Evolutionary conservation across 1,139 yeast species (phyloP).

Genomic region (Pichia sp.): DNA sequence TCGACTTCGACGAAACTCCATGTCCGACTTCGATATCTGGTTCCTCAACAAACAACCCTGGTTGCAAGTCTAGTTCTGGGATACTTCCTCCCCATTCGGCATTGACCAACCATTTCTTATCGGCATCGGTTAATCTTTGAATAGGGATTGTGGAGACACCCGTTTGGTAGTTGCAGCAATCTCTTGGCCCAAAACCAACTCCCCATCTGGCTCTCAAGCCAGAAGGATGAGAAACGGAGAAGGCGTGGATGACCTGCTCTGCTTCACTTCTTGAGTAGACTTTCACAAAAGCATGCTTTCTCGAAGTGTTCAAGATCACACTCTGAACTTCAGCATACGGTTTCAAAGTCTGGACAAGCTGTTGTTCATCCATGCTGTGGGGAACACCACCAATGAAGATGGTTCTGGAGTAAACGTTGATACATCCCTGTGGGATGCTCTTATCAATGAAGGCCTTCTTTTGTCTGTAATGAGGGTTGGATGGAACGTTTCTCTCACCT

Average conservation of each 20-base stretch:
- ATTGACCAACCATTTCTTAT: constrained; percentile 76
- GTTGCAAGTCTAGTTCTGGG: constrained; percentile 65
- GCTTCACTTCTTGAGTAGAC: constrained; percentile 96
- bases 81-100: constrained; percentile 99
- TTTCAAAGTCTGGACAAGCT: constrained; percentile 60
- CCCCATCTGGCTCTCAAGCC: constrained; percentile 94
- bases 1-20: constrained; percentile 90
- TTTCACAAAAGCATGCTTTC: constrained; percentile 94
- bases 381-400: constrained; percentile 94
- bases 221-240: constrained; percentile 31
- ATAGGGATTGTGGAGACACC: constrained; percentile 88
- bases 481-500: constrained; percentile 63
- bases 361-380: constrained; percentile 69
- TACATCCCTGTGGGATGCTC: constrained; percentile 69
- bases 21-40: constrained; percentile 97
- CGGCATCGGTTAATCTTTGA: constrained; percentile 87
- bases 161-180: constrained; percentile 90
- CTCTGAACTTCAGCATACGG: constrained; percentile 95
- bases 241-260: constrained; percentile 58
- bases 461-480: constrained; percentile 69
- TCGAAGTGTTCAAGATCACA: constrained; percentile 77
- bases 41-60: constrained; percentile 87
- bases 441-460: constrained; percentile 67
- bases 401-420: constrained; percentile 85
- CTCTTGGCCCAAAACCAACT: constrained; percentile 98